phyloP scores from a whole-genome alignment of 257 asterid species.

The Scutellaria barbata region DNA sequence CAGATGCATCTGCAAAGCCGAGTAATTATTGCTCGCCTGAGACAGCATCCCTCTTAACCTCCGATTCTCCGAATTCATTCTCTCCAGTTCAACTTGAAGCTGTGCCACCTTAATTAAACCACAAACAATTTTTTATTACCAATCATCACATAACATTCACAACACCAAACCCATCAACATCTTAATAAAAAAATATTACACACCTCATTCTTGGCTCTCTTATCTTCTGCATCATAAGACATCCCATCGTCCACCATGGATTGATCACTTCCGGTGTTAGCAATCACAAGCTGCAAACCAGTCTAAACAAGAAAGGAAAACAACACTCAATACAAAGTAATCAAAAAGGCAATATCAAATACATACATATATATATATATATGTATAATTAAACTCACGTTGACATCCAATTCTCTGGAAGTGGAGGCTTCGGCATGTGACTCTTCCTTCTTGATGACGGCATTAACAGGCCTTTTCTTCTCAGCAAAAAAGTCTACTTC shows the following conservation, averaged over 20 bases:
- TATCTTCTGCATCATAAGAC: constrained; percentile 54
- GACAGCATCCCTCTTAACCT: constrained; percentile 75
- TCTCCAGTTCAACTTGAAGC: constrained; percentile 63
- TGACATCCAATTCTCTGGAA: constrained; percentile 39
- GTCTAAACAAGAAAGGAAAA: constrained; percentile 50
- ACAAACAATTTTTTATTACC: background rate
- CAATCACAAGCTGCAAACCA: constrained; percentile 85
- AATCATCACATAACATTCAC: background rate
- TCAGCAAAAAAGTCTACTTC: constrained; percentile 90
- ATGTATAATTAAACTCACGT: too few relatives aligned
- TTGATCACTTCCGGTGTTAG: constrained; percentile 80
- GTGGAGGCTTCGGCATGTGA: constrained; percentile 33
- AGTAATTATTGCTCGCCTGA: constrained; percentile 64
- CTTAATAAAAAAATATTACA: background rate
- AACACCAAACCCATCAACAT: background rate
- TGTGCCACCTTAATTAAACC: constrained; percentile 50
- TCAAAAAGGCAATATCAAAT: background rate
- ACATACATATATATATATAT: too few relatives aligned
- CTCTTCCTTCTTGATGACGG: constrained; percentile 57
- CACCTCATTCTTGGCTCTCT: constrained; percentile 70
- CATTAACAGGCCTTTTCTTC: constrained; percentile 33
- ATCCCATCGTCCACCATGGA: constrained; percentile 79
- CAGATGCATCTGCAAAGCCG: constrained; percentile 68
- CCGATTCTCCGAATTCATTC: constrained; percentile 73
- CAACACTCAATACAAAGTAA: background rate